These are phyloP conservation scores for Ophiostoma himal-ulmi DNA, from an alignment of 2,329 filamentous ascomycete genomes.

Conservation along the genomic window DNA sequence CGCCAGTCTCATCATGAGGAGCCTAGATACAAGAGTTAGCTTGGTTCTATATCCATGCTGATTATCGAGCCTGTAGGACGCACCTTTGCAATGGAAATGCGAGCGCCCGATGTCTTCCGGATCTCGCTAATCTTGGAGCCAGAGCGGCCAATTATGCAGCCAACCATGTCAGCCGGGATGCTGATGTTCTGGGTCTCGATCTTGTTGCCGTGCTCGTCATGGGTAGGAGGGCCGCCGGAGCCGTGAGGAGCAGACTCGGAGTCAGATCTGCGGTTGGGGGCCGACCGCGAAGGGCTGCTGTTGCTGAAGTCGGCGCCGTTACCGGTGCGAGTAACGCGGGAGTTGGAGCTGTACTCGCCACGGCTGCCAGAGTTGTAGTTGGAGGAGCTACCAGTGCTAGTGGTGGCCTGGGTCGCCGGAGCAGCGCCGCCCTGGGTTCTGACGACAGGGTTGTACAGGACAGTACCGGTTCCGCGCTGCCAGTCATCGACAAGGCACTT, in stretches of 20 bases:
- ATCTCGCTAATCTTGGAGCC: constrained; percentile 99
- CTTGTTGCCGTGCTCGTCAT: constrained; percentile 94
- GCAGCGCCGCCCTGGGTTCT: constrained; percentile 65
- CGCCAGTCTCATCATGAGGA: constrained; percentile 92
- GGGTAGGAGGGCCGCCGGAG: constrained; percentile 77
- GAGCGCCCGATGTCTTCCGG: constrained; percentile 88
- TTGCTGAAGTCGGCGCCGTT: constrained; percentile 98
- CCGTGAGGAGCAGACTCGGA: constrained; percentile 74
- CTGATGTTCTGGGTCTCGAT: constrained; percentile 99
- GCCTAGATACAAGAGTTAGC: constrained; percentile 44
- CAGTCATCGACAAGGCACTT: constrained; percentile 97
- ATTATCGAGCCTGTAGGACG: background rate
- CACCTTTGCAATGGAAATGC: constrained; percentile 94
- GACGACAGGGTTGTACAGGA: constrained; percentile 94
- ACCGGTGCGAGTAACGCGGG: constrained; percentile 86
- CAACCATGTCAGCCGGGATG: constrained; percentile 99
- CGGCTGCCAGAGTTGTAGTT: constrained; percentile 37
- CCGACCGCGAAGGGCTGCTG: constrained; percentile 55
- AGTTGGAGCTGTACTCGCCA: constrained; percentile 54
- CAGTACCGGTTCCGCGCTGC: constrained; percentile 93
- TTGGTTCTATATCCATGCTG: background rate
- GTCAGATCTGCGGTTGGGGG: constrained; percentile 71
- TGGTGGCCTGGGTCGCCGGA: constrained; percentile 38
- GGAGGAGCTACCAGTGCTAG: constrained; percentile 34
- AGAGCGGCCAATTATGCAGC: constrained; percentile 93